Conservation (phyloP, 2,329 filamentous ascomycete species). For the Phaeosphaeriaceae sp. region DNA sequence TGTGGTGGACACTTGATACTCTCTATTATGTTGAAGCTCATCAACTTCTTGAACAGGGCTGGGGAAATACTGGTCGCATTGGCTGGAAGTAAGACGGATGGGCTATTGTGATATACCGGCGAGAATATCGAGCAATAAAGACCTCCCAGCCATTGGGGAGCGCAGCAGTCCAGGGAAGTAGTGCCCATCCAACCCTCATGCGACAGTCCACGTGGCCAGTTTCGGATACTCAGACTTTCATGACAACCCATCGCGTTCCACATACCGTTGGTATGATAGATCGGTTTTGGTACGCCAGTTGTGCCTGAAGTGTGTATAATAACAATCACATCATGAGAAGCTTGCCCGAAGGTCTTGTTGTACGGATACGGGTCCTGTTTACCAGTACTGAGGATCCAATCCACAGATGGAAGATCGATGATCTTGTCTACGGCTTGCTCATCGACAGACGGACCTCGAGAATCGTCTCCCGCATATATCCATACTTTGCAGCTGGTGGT, state of each 20-base stretch:
- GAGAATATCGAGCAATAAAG: constrained; percentile 11
- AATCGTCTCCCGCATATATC: constrained; percentile 18
- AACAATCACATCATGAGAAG: constrained; percentile 16
- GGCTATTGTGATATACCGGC: constrained; percentile 13
- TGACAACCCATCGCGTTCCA: neutral
- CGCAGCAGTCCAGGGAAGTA: constrained; percentile 15
- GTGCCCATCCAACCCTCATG: constrained; percentile 20
- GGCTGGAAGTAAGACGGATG: constrained; percentile 13
- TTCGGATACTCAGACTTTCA: constrained; percentile 6
- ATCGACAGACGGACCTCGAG: neutral
- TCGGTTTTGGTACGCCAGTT: constrained; percentile 19
- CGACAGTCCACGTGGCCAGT: constrained; percentile 22
- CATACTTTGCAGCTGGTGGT: constrained; percentile 16
- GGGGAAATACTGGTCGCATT: constrained; percentile 8
- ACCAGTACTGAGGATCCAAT: neutral
- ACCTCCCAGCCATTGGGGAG: constrained; percentile 26
- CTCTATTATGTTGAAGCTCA: constrained; percentile 13
- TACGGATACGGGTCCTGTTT: constrained; percentile 13
- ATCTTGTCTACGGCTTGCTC: neutral
- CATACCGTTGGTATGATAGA: constrained; percentile 13
- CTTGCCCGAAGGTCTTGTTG: constrained; percentile 20
- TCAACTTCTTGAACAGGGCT: constrained; percentile 16
- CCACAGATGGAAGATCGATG: neutral
- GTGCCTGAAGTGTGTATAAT: constrained; percentile 29
- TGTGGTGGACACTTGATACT: constrained; percentile 19